A percentile compares a stretch with the other conserved stretches of the same genome.
These are phyloP conservation scores for Xylaria grammica DNA, from an alignment of 495 filamentous ascomycete genomes.

Conservation along the genomic window DNA sequence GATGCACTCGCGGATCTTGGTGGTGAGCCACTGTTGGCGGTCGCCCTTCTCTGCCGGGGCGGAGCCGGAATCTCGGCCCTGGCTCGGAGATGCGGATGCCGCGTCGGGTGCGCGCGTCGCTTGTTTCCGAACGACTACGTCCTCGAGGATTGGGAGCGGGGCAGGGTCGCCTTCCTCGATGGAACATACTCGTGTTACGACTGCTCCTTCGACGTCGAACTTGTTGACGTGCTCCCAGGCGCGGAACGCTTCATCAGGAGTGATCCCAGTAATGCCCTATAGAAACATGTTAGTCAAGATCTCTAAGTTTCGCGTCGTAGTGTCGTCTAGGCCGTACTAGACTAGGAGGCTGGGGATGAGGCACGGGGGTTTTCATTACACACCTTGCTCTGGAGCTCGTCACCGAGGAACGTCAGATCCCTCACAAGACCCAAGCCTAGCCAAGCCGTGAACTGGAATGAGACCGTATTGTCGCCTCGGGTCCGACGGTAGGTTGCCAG, in stretches of 20 bases:
- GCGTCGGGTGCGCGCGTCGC: constrained; percentile 1
- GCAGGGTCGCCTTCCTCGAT: constrained; percentile 25
- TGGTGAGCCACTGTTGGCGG: constrained; percentile 31
- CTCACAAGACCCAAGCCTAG: constrained; percentile 44
- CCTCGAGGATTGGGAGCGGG: constrained; percentile 33
- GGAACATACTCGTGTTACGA: constrained; percentile 36
- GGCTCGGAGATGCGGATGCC: not conserved
- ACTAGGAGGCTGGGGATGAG: no score
- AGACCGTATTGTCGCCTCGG: constrained; percentile 37
- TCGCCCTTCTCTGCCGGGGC: constrained; percentile 24
- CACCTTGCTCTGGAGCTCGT: constrained; percentile 45
- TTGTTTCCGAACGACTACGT: constrained; percentile 36
- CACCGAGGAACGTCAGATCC: constrained; percentile 43
- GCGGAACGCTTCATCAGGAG: constrained; percentile 44
- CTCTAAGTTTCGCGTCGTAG: no score
- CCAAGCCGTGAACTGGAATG: constrained; percentile 53
- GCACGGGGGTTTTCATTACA: no score
- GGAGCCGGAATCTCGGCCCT: not conserved
- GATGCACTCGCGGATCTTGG: constrained; percentile 32
- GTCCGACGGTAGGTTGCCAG: constrained; percentile 30
- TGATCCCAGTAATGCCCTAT: constrained; percentile 49
- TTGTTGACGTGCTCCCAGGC: constrained; percentile 46
- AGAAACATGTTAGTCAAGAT: no score
- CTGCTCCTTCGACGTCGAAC: constrained; percentile 43
- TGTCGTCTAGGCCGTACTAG: no score